Percentiles rank a stretch among this genome's conserved stretches.
phyloP scores from a whole-genome alignment of 345 rosid genomes.

The rapeseed (Brassica napus) region Da-Ae NC_063439.1:19787001-19787500 shows the following conservation, averaged over 20 bases:
- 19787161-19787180: not conserved
- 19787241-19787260: not conserved
- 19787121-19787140: not conserved
- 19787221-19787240: not conserved
- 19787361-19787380: conserved; percentile 26
- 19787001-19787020: conserved; percentile 16
- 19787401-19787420: conserved; percentile 33
- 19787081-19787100: conserved; percentile 13
- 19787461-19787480: conserved; percentile 37
- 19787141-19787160: conserved; percentile 36
- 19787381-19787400: not conserved
- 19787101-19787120: conserved; percentile 30
- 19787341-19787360: conserved; percentile 33
- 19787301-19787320: conserved; percentile 7
- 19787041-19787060: conserved; percentile 32
- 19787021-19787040: conserved; percentile 7
- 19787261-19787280: not conserved
- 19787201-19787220: not conserved
- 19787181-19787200: not conserved
- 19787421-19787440: conserved; percentile 45
- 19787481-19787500: conserved; percentile 41
- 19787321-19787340: conserved; percentile 28
- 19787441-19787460: conserved; percentile 40
- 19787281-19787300: not conserved
- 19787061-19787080: conserved; percentile 18